Conservation (phyloP, 2,329 filamentous ascomycete species). For the Aspergillus aculeatinus region DNA sequence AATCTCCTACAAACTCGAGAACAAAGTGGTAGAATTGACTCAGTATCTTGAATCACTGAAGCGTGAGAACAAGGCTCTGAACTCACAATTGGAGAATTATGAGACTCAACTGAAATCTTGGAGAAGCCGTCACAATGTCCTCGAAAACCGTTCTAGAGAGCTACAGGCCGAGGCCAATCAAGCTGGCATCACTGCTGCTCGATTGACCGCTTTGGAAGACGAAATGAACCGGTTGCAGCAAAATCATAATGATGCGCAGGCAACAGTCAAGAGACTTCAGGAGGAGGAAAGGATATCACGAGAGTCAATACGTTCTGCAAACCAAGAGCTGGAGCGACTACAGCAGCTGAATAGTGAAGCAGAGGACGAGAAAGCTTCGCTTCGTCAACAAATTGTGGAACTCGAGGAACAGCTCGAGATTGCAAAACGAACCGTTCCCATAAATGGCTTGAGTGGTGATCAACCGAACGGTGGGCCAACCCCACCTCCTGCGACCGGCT, state of each 20-base stretch:
- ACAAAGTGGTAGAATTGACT: slow-evolving; percentile 98
- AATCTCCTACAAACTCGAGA: slow-evolving; percentile 98
- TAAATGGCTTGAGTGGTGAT: slow-evolving; percentile 63
- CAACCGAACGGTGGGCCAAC: slow-evolving; percentile 61
- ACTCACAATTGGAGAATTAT: slow-evolving; percentile 89
- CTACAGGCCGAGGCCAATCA: slow-evolving; percentile 96
- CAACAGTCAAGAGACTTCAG: slow-evolving; percentile 89
- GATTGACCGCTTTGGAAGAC: slow-evolving; percentile 85
- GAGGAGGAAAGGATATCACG: slow-evolving; percentile 86
- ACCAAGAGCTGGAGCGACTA: slow-evolving; percentile 75
- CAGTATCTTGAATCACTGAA: slow-evolving; percentile 91
- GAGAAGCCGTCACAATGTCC: slow-evolving; percentile 85
- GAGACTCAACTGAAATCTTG: slow-evolving; percentile 94
- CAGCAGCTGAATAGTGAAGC: slow-evolving; percentile 72
- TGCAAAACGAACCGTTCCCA: slow-evolving; percentile 73
- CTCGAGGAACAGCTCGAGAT: slow-evolving; percentile 90
- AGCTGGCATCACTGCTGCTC: slow-evolving; percentile 90
- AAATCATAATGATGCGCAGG: slow-evolving; percentile 84
- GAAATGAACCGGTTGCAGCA: slow-evolving; percentile 91
- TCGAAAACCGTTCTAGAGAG: slow-evolving; percentile 89
- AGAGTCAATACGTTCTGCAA: slow-evolving; percentile 77
- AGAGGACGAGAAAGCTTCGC: slow-evolving; percentile 79
- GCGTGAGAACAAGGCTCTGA: slow-evolving; percentile 86
- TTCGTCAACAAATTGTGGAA: slow-evolving; percentile 84
- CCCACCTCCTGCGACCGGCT: slow-evolving; percentile 64